A percentile compares a stretch with the other conserved stretches of the same genome.
Conservation (phyloP, 2,329 filamentous ascomycete species). For the Coniochaeta sp. region DNA sequence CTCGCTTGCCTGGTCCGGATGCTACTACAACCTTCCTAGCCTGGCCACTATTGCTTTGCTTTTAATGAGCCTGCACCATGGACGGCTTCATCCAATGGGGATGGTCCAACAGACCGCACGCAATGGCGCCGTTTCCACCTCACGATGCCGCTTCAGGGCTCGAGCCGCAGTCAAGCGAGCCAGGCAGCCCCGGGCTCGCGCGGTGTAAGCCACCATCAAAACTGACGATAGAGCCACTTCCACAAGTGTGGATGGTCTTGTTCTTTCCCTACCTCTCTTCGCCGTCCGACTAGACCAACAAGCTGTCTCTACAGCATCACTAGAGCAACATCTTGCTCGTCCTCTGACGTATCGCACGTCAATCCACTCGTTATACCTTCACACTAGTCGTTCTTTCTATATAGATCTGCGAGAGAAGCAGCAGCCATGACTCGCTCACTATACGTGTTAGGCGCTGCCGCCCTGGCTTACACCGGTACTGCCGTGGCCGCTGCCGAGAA, state of each 20-base stretch:
- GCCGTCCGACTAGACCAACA: conserved; percentile 2
- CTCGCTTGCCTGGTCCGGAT: background rate
- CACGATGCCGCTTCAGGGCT: conserved; percentile 1
- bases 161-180: background rate
- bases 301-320: conserved; percentile 17
- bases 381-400: conserved; percentile 13
- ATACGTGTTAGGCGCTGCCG: conserved; percentile 28
- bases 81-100: background rate
- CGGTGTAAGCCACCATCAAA: background rate
- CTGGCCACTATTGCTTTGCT: background rate
- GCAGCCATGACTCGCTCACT: conserved; percentile 33
- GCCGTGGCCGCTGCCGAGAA: conserved; percentile 22
- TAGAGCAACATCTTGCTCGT: conserved; percentile 26
- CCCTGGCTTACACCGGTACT: conserved; percentile 22
- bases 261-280: conserved; percentile 2
- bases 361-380: conserved; percentile 26
- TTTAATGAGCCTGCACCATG: background rate
- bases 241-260: background rate
- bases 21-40: background rate
- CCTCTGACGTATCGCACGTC: conserved; percentile 37
- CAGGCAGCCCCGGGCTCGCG: background rate
- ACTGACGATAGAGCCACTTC: background rate
- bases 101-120: background rate
- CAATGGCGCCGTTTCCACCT: background rate
- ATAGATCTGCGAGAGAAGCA: conserved; percentile 17